Evolutionary conservation across 2,329 filamentous ascomycete genomes (phyloP).

Genomic region (Ploettnerulaceae sp.): DNA sequence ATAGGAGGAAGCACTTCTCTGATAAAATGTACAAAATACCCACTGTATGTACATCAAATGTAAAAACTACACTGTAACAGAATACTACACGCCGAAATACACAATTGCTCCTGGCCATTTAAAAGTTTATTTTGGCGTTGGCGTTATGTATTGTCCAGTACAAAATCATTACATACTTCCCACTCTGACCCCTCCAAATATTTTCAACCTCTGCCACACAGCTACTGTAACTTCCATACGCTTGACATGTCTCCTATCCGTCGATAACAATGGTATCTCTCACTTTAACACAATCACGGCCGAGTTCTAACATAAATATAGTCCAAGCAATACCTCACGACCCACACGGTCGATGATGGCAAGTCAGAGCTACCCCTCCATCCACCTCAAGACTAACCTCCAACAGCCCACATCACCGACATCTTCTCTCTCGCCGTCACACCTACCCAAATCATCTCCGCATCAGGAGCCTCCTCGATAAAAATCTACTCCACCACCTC

Average conservation of each 20-base stretch:
- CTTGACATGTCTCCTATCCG: conserved; percentile 12
- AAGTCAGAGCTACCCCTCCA: conserved; percentile 32
- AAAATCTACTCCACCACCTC: conserved; percentile 72
- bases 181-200: not conserved
- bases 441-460: conserved; percentile 68
- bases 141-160: too few species aligned
- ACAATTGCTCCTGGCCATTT: too few species aligned
- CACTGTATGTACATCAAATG: conserved; percentile 1
- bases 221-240: conserved; percentile 9
- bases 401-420: conserved; percentile 71
- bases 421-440: conserved; percentile 82
- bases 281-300: not conserved
- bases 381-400: conserved; percentile 25
- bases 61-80: not conserved
- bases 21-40: not conserved
- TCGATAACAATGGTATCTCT: conserved; percentile 31
- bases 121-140: too few species aligned
- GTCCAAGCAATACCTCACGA: conserved; percentile 98
- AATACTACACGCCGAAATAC: not conserved
- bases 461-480: conserved; percentile 77
- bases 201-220: conserved; percentile 1
- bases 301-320: conserved; percentile 36
- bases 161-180: too few species aligned
- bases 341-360: conserved; percentile 86
- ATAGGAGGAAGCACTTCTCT: not conserved